A percentile compares a stretch with the other conserved stretches of the same genome.
phyloP scores from a whole-genome alignment of 352 stramenopile species.

The Phytophthora cactorum region DNA sequence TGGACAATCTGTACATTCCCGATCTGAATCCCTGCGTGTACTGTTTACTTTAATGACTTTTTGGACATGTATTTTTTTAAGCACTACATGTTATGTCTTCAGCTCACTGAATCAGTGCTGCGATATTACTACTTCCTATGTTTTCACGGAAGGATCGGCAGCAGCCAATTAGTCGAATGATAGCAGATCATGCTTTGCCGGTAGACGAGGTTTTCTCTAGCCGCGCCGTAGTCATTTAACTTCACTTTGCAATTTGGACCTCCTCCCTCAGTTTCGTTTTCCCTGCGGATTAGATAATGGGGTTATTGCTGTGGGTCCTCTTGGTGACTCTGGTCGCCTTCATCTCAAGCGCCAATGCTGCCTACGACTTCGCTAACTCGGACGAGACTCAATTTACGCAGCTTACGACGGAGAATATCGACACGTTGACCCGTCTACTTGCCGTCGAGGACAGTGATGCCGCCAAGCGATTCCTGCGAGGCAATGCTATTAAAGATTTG shows the following conservation, averaged over 20 bases:
- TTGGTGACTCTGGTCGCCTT: constrained; percentile 12
- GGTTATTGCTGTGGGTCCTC: constrained; percentile 19
- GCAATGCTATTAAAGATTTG: constrained; percentile 12
- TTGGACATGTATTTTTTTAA: too few species aligned
- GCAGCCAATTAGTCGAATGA: constrained; percentile 5
- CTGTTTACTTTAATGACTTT: too few species aligned
- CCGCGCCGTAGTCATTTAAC: neutral
- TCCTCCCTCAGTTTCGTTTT: neutral
- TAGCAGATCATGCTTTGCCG: constrained; percentile 24
- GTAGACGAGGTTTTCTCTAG: constrained; percentile 21
- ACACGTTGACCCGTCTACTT: constrained; percentile 13
- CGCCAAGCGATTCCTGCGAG: constrained; percentile 19
- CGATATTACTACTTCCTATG: neutral
- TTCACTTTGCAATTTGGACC: constrained; percentile 13
- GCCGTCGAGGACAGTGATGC: constrained; percentile 4
- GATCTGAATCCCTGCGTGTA: too few species aligned
- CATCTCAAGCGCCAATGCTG: constrained; percentile 1
- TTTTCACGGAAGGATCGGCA: constrained; percentile 7
- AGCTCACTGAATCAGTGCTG: too few species aligned
- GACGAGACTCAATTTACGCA: constrained; percentile 1
- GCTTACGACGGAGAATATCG: constrained; percentile 6
- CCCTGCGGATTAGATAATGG: constrained; percentile 6
- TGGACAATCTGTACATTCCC: too few species aligned
- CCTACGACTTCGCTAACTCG: neutral
- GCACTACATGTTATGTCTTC: too few species aligned